Evolutionary conservation across 768 basidiomycete genomes (phyloP), one percentile per base, ranked within the genome.

Genomic region (Termitomyces eurrhizus): DNA sequence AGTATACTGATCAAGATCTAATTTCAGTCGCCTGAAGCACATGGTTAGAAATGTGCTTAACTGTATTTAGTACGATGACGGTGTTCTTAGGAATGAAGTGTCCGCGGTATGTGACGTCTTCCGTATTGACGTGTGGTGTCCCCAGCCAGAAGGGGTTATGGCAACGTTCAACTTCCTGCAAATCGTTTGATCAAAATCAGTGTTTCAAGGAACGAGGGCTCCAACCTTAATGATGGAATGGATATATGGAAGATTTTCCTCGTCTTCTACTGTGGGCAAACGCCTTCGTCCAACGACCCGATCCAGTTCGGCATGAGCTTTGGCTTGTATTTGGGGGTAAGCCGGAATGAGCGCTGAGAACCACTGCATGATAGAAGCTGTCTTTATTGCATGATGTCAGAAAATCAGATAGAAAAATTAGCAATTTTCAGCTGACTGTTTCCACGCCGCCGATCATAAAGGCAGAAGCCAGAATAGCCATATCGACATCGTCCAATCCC

Each of bases 401-500:
- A 49, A 45, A 26, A 52, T 26, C 8, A 3, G 21, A 41, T 50
- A 8, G 36, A 45, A 35, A 18, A 36, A 29, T 21, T 44, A 52
- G 64, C n/a, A n/a, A 11, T 2, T 32, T 45, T 26, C 16, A 5
- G 65, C 70, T 21, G 48, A 78, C 78, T 35, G 79, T 74, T 58
- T 80, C 74, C n/a, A 80, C 75, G 13, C 79, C 79, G 4, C 75
- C 79, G 12, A 80, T 75, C 70, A 76, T 78, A 62, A 80, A 79
- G 4, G 73, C 77, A 4, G 75, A 67, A 21, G 74, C 72, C 16
- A 81, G 66, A 36, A 79, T 77, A 8, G 68, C 51, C 69, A 78
- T 75, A 64, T 81, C 80, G 3, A 75, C 49, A 52, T 70, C 63
- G 58, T 76, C 75, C 29, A 80, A 65, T 8, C 67, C 57, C 46